Evolutionary conservation across 805 yeast genomes (phyloP), one percentile per base, ranked within the genome.

Genomic region (Wickerhamomyces rabaulensis): DNA sequence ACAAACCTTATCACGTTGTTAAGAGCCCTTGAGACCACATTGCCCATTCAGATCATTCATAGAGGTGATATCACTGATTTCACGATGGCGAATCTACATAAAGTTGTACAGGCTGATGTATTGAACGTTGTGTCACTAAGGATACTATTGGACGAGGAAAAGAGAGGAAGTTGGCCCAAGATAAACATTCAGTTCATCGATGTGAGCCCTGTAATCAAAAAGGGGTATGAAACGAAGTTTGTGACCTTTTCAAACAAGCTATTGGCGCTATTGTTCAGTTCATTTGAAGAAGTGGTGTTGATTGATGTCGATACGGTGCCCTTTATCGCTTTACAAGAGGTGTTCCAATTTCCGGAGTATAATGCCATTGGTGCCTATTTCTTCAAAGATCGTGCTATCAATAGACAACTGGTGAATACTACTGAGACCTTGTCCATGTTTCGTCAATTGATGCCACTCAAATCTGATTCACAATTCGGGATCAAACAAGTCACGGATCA

Each of bases 281-380:
- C 78, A 10, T 79, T 78, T 53, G 68, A 70, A 35, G 80, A 76
- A 52, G 62, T 70, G 35, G 61, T 80, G 9, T 62, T 78, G 19
- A 49, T 79, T 23, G 85, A 80, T 57, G 80, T 80, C 2, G 84
- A 80, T 55, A 64, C 74, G 1, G 76, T 77, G 0, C 66, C 76
- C 0, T 64, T 77, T 42, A 63, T 68, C 33, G 49, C 61, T 3
- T 68, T 73, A 3, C 57, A 64, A 15, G 61, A 58, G 0, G 53
- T 63, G 5, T 76, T 74, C 7, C 51, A 64, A 15, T 45, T 64
- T 23, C 52, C 57, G 10, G 64, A 65, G 40, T 73, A 65, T 52
- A 47, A 53, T 23, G 55, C 58, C 9, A 60, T 67, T 2, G 67
- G 69, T 8, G 64, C 77, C 1, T 52, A 62, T 13, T 76, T 77